Conservation (phyloP, 2,329 filamentous ascomycete species). For the Hymenoscyphus repandus region DNA sequence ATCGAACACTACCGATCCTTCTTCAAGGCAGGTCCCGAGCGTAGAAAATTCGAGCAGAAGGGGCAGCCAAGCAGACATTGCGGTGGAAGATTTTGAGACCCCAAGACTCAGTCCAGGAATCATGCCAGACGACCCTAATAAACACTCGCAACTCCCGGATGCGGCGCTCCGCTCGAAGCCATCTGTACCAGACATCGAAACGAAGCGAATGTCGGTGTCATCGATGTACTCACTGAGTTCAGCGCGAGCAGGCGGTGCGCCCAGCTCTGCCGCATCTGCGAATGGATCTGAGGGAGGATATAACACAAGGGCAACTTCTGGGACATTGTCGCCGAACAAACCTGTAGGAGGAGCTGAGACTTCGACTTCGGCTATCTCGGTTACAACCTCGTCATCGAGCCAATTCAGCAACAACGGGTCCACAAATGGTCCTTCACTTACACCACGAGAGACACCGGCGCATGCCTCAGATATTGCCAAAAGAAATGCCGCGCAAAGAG, state of each 20-base stretch:
- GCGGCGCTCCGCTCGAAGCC: conserved; percentile 40
- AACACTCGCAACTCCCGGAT: conserved; percentile 39
- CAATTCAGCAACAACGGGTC: conserved; percentile 38
- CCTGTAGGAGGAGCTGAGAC: conserved; percentile 41
- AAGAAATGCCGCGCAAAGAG: conserved; percentile 27
- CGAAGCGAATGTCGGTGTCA: conserved; percentile 66
- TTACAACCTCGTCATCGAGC: conserved; percentile 46
- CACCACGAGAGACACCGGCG: conserved; percentile 29
- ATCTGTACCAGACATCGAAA: conserved; percentile 47
- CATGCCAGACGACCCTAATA: conserved; percentile 25
- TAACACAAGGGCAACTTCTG: conserved; percentile 20
- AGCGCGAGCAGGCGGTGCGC: conserved; percentile 39
- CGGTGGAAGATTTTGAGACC: conserved; percentile 45
- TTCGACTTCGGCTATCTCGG: conserved; percentile 45
- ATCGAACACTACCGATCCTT: conserved; percentile 38
- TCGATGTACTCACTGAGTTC: conserved; percentile 68
- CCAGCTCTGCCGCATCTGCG: conserved; percentile 47
- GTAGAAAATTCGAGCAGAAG: conserved; percentile 17
- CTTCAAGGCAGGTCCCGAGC: conserved; percentile 35
- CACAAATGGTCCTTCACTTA: conserved; percentile 42
- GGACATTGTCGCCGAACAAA: conserved; percentile 18
- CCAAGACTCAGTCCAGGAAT: conserved; percentile 39
- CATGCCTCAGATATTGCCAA: conserved; percentile 29
- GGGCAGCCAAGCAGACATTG: conserved; percentile 35
- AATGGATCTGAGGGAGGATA: conserved; percentile 45